A percentile compares a stretch with the other conserved stretches of the same genome.
phyloP scores from a whole-genome alignment of 306 rosid species.

The Trifolium fragiferum region DNA sequence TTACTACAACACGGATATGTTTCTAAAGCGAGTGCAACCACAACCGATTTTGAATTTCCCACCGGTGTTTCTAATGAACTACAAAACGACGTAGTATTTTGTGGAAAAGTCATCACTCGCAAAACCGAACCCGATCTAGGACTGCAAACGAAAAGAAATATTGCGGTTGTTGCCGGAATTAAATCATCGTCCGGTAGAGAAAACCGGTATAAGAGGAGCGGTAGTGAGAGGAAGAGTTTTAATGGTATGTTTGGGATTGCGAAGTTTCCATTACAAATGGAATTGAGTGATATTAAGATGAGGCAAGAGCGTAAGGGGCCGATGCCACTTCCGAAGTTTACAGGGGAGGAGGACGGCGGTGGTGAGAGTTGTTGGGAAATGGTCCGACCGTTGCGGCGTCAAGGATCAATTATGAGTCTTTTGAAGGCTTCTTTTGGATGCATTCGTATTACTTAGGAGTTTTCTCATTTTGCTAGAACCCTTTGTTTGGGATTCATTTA shows the following conservation, averaged over 20 bases:
- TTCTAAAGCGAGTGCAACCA: too few species aligned
- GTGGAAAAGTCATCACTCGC: constrained; percentile 42
- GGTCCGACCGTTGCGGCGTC: constrained; percentile 43
- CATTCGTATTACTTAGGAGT: constrained; percentile 19
- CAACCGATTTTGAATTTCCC: constrained; percentile 43
- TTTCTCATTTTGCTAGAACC: too few species aligned
- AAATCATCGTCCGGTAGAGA: constrained; percentile 15
- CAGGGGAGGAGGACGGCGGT: constrained; percentile 17
- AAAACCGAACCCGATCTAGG: constrained; percentile 1
- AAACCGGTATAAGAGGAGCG: constrained; percentile 30
- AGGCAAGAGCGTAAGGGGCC: constrained; percentile 46
- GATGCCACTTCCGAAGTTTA: not conserved
- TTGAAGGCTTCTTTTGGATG: constrained; percentile 48
- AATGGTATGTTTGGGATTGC: constrained; percentile 41
- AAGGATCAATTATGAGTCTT: constrained; percentile 30
- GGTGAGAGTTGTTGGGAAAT: constrained; percentile 51
- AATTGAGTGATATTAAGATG: constrained; percentile 47
- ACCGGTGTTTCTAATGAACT: not conserved
- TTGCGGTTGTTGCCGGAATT: not conserved
- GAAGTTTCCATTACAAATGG: constrained; percentile 54
- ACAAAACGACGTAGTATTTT: constrained; percentile 45
- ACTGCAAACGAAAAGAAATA: not conserved
- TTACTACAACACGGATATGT: not conserved
- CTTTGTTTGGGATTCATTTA: too few species aligned
- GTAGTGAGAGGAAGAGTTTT: constrained; percentile 11